These are phyloP conservation scores for Septoria petroselini DNA, from an alignment of 2,329 filamentous ascomycete genomes.

Conservation along the genomic window DNA sequence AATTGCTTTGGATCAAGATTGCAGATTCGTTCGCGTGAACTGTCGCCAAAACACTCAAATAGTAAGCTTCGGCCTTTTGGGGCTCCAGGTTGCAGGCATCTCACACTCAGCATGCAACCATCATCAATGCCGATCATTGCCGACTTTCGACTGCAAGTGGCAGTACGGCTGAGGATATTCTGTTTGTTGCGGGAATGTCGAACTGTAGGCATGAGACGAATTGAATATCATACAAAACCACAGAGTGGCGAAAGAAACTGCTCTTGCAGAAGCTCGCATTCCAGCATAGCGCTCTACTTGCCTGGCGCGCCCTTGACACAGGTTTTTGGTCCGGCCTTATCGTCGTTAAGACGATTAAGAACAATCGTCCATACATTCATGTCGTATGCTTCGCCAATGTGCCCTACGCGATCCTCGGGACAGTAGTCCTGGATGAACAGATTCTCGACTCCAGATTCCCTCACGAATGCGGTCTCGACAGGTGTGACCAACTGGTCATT, in stretches of 20 bases:
- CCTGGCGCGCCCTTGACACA: constrained; percentile 25
- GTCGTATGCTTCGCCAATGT: constrained; percentile 30
- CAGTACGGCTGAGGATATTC: neutral
- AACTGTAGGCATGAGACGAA: neutral
- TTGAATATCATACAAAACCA: too few relatives aligned
- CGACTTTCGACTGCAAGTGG: too few relatives aligned
- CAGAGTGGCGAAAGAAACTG: neutral
- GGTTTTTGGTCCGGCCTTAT: constrained; percentile 18
- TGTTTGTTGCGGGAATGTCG: neutral
- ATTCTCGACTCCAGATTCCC: constrained; percentile 27
- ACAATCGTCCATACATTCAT: constrained; percentile 29
- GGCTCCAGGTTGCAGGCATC: too few relatives aligned
- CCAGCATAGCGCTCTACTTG: neutral
- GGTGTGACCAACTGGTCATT: constrained; percentile 31
- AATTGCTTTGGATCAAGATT: neutral
- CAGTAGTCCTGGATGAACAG: constrained; percentile 29
- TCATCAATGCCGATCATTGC: too few relatives aligned
- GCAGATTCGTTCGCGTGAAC: neutral
- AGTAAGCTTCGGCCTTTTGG: neutral
- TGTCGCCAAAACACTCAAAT: neutral
- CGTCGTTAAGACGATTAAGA: constrained; percentile 24
- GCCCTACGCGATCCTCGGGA: constrained; percentile 25
- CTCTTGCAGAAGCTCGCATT: neutral
- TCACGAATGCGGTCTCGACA: constrained; percentile 24
- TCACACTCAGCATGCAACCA: too few relatives aligned